Evolutionary conservation across 1,284 basidiomycete species (phyloP), one percentile per base, ranked within the genome.

Genomic region (Ceratobasidium sp.): DNA sequence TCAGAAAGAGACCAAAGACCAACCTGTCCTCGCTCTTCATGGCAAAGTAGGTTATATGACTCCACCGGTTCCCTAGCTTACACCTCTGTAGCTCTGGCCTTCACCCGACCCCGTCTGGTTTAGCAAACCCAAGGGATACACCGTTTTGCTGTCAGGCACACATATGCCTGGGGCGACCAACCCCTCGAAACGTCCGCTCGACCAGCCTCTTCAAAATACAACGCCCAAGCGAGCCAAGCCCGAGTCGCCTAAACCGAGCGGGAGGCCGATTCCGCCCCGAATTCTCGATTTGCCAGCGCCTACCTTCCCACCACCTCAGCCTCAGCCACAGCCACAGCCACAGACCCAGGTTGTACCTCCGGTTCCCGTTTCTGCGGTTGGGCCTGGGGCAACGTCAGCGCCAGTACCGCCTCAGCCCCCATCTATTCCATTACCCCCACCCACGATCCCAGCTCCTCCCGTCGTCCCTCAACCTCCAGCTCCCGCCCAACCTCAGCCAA

Each of bases 1-100:
- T 0, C 84, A 90, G 74, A 85, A 87, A 7, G 86, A 86, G 77
- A 82, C 86, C 46, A 85, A 86, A 54, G 91, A 91, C 82, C 18
- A 88, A 85, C 20, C 57, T 16, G 27, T 60, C 33, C 54, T 46
- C 27, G n/a, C n/a, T 14, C 33, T 46, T 35, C 57, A 60, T 35
- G 35, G 33, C 57, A 60, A 60, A 14, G 57, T 23, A 60, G 30
- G 57, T 27, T 14, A 41, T 74, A 44, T 73, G 46, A n/a, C 33
- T 50, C 60, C 20, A 3, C 18, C 16, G 41, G 23, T 27, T 48
- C 4, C 30, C 23, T 57, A 62, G 16, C 48, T 41, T 16, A 33
- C n/a, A 44, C 5, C 55, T 48, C 20, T 57, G 16, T 48, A 79
- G 79, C 59, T 79, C 20, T 74, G 65, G 48, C 77, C 70, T 41